Evolutionary conservation across 257 asterid species (phyloP), one percentile per base, ranked within the genome.

Genomic region (Misopates orontium): DNA sequence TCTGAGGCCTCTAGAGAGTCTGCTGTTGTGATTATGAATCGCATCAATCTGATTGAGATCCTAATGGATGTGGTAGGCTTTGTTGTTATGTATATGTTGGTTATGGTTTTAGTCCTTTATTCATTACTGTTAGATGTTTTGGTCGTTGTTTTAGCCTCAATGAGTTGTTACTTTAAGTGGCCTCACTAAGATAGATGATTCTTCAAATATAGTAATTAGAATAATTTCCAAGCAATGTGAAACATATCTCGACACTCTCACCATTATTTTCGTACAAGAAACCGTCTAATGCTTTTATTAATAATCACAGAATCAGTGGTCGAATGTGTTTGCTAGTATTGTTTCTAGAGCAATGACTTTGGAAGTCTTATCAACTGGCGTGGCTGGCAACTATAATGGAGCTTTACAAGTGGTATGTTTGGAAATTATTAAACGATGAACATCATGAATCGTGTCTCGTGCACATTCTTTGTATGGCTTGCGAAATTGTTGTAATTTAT

Each of bases 1-100:
- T 81, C 98, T 11, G 99, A 94, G 78, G 97, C 98, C 1, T 90
- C 99, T 0, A 63, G 96, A 9, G 96, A 88, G 72, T 78, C 99
- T 0, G 79, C 93, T 56, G 98, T 94, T 31, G 96, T 94, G 73
- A 94, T 90, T 31, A 90, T 90, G 96, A 90, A 84, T 73, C 97
- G 84, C 56, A 77, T 84, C 62, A 88, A 84, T 73, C 81, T 94
- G 4, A 96, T 90, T 12, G 96, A 88, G 75, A 88, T 90, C n/a
- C 70, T 94, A 57, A 94, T 94, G 99, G 99, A 94, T 68, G 95
- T 83, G 89, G 99, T 94, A 75, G 0, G 80, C 19, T 16, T 50
- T 52, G 47, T 58, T 31, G 70, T 1, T 23, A 28, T n/a, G 41
- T 7, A n/a, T 60, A 13, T 15, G 25, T 14, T 13, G 15, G 20